Evolutionary conservation across 345 rosid genomes (phyloP).

Genomic region (Eucalyptus virginea): DNA sequence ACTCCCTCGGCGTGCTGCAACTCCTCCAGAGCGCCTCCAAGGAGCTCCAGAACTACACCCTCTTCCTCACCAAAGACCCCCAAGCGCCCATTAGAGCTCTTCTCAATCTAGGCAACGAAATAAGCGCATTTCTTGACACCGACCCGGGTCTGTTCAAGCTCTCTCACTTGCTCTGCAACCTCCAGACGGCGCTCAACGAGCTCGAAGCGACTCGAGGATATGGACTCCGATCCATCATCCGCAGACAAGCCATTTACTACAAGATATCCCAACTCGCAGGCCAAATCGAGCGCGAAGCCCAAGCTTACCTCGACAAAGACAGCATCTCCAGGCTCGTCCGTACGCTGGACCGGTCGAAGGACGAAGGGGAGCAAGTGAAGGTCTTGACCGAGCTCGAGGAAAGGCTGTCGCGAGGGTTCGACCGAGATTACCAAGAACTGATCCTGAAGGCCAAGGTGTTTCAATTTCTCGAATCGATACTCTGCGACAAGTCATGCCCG

Average conservation of each 20-base stretch:
- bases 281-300: constrained; percentile 20
- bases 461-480: constrained; percentile 14
- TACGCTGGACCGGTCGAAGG: constrained; percentile 8
- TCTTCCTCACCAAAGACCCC: constrained; percentile 11
- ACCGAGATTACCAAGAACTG: constrained; percentile 35
- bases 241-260: constrained; percentile 24
- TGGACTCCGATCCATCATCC: constrained; percentile 12
- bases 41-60: constrained; percentile 21
- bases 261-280: constrained; percentile 17
- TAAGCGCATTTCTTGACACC: not conserved
- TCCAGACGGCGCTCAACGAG: constrained; percentile 19
- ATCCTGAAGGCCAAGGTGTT: constrained; percentile 31
- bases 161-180: constrained; percentile 8
- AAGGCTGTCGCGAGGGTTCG: constrained; percentile 32
- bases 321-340: constrained; percentile 9
- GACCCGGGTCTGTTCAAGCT: constrained; percentile 15
- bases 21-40: constrained; percentile 16
- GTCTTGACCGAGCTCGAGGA: constrained; percentile 21
- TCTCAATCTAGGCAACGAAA: constrained; percentile 3
- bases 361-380: constrained; percentile 11
- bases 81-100: constrained; percentile 4
- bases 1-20: not conserved
- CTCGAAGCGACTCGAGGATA: constrained; percentile 9
- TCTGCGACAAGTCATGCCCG: constrained; percentile 14
- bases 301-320: constrained; percentile 12